Base-by-base conservation (phyloP, 1,284 basidiomycete genomes). In the Fistulinella cinereoalba region DNA sequence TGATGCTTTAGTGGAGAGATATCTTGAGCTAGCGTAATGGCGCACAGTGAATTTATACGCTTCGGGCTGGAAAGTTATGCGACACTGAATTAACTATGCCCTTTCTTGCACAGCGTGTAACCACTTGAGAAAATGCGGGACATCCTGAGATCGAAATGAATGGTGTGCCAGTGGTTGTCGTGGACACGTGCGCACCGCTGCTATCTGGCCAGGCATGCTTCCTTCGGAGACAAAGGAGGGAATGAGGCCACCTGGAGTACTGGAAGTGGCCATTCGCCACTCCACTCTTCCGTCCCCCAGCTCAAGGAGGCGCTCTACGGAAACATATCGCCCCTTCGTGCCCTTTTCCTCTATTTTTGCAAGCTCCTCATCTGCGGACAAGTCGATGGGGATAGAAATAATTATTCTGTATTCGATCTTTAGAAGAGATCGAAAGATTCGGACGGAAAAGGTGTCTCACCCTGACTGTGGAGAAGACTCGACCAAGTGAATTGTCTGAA, bases 241-340 rank as follows among this genome's bases (percentile, higher is more conserved):
- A 33, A 89, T 82, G 37, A 64, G 74, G 9, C 86, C 86, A 24
- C 83, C 85, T 10, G 85, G 78, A 2, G 76, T 79, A 57, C 83
- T 84, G n/a, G 83, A 83, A 1, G 84, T 86, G 3, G 85, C 86
- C 83, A 88, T 87, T 39, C 78, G 72, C 87, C 88, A 90, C 62
- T 88, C 85, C 6, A 80, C 77, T 42, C 70, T 77, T 37, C 81
- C 86, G 50, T 79, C 71, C 15, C 78, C 78, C 24, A 83, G 72
- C 63, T 87, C 83, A 38, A 69, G 64, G 41, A 90, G 56, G 22
- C 76, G 74, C 62, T 90, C 87, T 4, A 87, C 80, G 53, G 80
- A 79, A 38, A 78, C 80, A 58, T 89, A 90, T 55, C 75, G 78
- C 6, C 83, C 87, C 51, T 75, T 80, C 1, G 79, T 77, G n/a